A percentile compares a stretch with the other conserved stretches of the same genome.
Conservation (phyloP, 1,284 basidiomycete species). For the Cutaneotrichosporon sp. region DNA sequence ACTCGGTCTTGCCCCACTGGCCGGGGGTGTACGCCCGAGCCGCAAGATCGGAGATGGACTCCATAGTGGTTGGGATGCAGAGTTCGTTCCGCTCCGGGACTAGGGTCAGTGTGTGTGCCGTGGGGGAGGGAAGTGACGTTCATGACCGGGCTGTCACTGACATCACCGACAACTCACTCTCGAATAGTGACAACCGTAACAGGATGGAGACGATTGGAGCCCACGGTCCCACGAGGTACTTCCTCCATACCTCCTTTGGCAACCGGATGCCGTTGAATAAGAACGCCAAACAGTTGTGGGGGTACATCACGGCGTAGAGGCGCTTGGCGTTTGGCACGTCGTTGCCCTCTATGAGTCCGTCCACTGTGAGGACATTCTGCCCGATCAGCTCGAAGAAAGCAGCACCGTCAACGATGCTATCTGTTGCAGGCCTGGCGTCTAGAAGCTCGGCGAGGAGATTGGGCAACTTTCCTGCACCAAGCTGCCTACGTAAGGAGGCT, state of each 20-base stretch:
- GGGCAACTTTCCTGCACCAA: background rate
- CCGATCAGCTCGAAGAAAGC: slow-evolving; percentile 1
- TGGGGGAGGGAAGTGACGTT: too few relatives aligned
- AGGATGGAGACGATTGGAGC: background rate
- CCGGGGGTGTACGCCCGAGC: background rate
- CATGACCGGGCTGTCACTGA: too few relatives aligned
- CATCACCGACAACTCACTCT: background rate
- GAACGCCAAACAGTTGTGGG: background rate
- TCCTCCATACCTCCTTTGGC: background rate
- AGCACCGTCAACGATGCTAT: background rate
- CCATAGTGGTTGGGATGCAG: background rate
- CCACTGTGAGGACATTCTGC: background rate
- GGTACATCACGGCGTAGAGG: background rate
- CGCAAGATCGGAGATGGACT: background rate
- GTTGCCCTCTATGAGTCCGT: background rate
- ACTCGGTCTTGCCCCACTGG: background rate
- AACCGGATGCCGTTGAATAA: background rate
- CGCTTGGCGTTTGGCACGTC: background rate
- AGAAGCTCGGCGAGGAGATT: background rate
- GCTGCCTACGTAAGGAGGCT: background rate
- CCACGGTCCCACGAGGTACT: background rate
- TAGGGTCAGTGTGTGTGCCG: background rate
- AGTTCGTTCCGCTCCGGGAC: background rate
- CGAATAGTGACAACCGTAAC: background rate
- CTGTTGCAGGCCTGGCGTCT: background rate